Conservation (phyloP, 75 land plant species). For the Adiantum capillusveneris region DNA sequence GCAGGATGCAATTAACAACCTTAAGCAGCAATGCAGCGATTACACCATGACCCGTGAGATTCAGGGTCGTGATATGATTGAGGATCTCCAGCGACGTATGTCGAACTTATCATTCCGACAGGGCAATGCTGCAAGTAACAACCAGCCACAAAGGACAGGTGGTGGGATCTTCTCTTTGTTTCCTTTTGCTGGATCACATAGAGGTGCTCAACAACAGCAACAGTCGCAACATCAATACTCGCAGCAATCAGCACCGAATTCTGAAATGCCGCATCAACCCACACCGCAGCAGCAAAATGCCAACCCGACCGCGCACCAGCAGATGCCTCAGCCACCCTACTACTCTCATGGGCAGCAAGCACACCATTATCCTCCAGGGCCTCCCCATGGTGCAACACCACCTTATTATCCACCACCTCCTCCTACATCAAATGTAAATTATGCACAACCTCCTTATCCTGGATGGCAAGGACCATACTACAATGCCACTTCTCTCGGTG, state of each 20-base stretch:
- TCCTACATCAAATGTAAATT: slow-evolving; percentile 31
- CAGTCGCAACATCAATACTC: not conserved
- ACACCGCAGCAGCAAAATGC: no score
- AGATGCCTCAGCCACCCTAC: slow-evolving; percentile 26
- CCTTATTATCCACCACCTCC: slow-evolving; percentile 37
- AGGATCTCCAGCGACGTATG: slow-evolving; percentile 84
- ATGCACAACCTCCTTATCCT: slow-evolving; percentile 87
- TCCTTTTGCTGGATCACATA: slow-evolving; percentile 3
- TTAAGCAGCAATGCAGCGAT: slow-evolving; percentile 97
- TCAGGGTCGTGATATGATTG: slow-evolving; percentile 95
- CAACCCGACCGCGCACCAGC: no score
- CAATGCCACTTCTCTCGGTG: slow-evolving; percentile 23
- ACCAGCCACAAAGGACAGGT: slow-evolving; percentile 1
- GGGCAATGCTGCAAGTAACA: slow-evolving; percentile 23
- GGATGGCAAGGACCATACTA: slow-evolving; percentile 97
- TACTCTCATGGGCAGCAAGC: slow-evolving; percentile 19
- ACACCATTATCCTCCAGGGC: no score
- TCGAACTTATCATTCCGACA: slow-evolving; percentile 67
- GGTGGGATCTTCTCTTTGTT: not conserved
- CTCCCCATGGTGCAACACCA: slow-evolving; percentile 11
- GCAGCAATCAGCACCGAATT: not conserved
- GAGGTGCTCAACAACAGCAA: slow-evolving; percentile 2
- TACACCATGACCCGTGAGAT: slow-evolving; percentile 95
- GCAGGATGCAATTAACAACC: slow-evolving; percentile 90
- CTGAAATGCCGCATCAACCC: no score